Conservation (phyloP, 805 yeast species). For the Wickerhamiella galacta region DNA sequence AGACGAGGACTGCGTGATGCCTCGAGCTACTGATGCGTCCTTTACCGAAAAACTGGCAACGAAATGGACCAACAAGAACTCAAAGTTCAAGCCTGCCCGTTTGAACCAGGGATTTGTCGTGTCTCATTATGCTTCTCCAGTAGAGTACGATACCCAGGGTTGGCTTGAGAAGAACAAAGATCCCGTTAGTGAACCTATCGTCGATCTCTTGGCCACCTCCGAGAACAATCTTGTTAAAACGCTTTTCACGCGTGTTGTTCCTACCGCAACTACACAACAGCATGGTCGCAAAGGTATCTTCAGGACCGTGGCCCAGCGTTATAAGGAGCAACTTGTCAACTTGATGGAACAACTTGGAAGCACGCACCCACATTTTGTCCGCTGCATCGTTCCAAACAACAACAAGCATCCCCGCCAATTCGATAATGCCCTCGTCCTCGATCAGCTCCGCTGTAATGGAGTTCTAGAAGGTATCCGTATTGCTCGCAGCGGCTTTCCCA, state of each 20-base stretch:
- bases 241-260: constrained; percentile 29
- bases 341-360: constrained; percentile 55
- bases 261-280: constrained; percentile 5
- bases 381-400: constrained; percentile 86
- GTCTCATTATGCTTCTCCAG: constrained; percentile 90
- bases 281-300: constrained; percentile 27
- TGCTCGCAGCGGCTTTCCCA: constrained; percentile 94
- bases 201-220: constrained; percentile 44
- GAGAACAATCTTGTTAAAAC: constrained; percentile 36
- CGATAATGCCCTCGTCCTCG: constrained; percentile 61
- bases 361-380: constrained; percentile 91
- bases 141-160: constrained; percentile 80
- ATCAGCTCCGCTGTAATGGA: constrained; percentile 91
- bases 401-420: constrained; percentile 53
- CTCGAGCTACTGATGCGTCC: constrained; percentile 68
- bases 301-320: constrained; percentile 75
- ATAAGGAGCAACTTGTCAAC: constrained; percentile 62
- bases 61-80: constrained; percentile 39
- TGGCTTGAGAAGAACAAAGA: constrained; percentile 94
- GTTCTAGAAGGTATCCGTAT: constrained; percentile 95
- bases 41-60: constrained; percentile 64
- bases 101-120: constrained; percentile 63
- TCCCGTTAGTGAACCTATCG: constrained; percentile 66
- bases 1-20: constrained; percentile 92
- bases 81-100: constrained; percentile 57